Conservation (phyloP, 179 eudicot genomes). For the Heliamphora pulchella region DNA sequence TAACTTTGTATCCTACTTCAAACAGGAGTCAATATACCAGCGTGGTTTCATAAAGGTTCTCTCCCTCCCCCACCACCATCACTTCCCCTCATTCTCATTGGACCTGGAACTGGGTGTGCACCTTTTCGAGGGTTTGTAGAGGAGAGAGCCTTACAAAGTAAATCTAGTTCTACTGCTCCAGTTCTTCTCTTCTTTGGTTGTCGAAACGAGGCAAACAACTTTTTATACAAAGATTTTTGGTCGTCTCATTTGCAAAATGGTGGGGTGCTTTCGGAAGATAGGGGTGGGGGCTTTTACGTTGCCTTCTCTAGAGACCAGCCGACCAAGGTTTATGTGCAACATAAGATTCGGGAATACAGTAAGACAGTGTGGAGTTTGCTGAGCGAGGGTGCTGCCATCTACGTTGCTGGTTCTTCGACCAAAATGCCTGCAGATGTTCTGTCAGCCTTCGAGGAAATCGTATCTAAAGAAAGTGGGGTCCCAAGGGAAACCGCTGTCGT, state of each 20-base stretch:
- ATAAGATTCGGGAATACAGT: slow-evolving; percentile 73
- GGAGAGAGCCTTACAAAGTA: slow-evolving; percentile 65
- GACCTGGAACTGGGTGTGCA: slow-evolving; percentile 98
- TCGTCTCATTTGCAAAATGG: slow-evolving; percentile 38
- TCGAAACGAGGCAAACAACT: slow-evolving; percentile 60
- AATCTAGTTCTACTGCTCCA: slow-evolving; percentile 55
- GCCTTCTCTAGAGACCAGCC: slow-evolving; percentile 90
- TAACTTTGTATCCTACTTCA: slow-evolving; percentile 7
- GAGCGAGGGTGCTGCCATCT: slow-evolving; percentile 66
- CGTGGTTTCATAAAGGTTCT: slow-evolving; percentile 79
- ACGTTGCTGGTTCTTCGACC: slow-evolving; percentile 82
- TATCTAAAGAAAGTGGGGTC: slow-evolving; percentile 56
- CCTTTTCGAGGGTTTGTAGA: slow-evolving; percentile 90
- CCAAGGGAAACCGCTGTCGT: slow-evolving; percentile 57
- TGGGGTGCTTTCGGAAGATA: slow-evolving; percentile 75
- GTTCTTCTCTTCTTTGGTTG: slow-evolving; percentile 91
- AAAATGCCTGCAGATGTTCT: slow-evolving; percentile 90
- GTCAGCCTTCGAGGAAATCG: slow-evolving; percentile 66
- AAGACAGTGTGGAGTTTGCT: slow-evolving; percentile 57
- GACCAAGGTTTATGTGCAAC: slow-evolving; percentile 86
- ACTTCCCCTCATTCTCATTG: slow-evolving; percentile 82
- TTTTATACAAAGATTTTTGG: slow-evolving; percentile 79
- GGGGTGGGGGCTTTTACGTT: slow-evolving; percentile 82
- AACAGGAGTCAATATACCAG: slow-evolving; percentile 67
- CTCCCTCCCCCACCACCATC: slow-evolving; percentile 82